phyloP scores from a whole-genome alignment of 1,139 yeast genomes.

The Taphrina confusa region DNA sequence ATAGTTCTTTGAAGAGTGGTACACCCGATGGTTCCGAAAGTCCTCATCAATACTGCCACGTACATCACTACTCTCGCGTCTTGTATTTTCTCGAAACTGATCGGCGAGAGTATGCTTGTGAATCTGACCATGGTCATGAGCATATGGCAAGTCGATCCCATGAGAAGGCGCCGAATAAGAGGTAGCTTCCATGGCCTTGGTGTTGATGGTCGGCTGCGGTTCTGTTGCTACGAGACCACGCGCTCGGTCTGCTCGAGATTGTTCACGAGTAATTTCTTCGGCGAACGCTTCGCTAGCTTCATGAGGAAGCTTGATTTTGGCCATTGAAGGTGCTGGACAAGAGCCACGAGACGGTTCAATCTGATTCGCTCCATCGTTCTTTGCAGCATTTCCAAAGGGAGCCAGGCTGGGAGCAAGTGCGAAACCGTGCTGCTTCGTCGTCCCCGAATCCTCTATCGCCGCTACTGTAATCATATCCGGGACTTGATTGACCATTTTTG shows the following conservation, averaged over 20 bases:
- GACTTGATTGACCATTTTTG: too few relatives aligned
- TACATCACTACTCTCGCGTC: background rate
- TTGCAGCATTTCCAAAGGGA: constrained; percentile 9
- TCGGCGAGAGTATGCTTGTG: background rate
- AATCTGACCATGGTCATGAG: constrained; percentile 16
- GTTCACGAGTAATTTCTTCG: constrained; percentile 8
- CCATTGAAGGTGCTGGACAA: constrained; percentile 10
- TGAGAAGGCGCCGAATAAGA: constrained; percentile 10
- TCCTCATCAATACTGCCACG: constrained; percentile 11
- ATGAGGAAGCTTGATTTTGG: constrained; percentile 1
- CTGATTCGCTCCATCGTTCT: constrained; percentile 7
- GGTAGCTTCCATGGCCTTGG: constrained; percentile 27
- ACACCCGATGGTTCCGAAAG: background rate
- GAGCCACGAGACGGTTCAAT: constrained; percentile 13
- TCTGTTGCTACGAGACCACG: constrained; percentile 11
- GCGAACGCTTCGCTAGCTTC: background rate
- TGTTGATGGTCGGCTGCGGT: constrained; percentile 23
- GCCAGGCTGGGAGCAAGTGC: constrained; percentile 13
- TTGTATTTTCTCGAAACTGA: background rate
- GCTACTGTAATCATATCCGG: too few relatives aligned
- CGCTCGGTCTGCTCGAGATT: constrained; percentile 1
- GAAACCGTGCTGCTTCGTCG: background rate
- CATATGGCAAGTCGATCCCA: background rate
- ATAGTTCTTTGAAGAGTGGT: background rate
- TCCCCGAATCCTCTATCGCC: background rate